Evolutionary conservation across 176 grass and related monocot species (phyloP), one percentile per base, ranked within the genome.

Genomic region (Avena sativa): DNA sequence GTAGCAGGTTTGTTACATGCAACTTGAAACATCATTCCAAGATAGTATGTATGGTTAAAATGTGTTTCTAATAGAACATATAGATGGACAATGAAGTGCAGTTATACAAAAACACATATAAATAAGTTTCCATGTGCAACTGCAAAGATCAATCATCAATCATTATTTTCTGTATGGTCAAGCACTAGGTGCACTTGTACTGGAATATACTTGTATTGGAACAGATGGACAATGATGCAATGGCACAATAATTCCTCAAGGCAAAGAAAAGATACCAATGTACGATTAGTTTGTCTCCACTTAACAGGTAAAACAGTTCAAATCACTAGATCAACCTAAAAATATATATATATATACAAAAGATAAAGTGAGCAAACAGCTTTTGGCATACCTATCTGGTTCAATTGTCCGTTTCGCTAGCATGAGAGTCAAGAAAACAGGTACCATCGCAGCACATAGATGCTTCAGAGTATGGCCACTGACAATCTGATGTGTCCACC

Each of bases 381-480:
- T 14, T 44, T 74, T 44, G 65, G 32, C 5, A 23, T 79, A 98
- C 95, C 90, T 93, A 9, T 98, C 95, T 50, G 90, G 88, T 62
- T 98, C 93, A 53, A 91, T 81, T 10, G 88, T 92, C 89, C 96
- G 92, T 71, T 98, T 98, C 17, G 93, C 93, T 59, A 98, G 90
- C 93, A 98, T 98, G 8, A 98, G 88, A 6, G 90, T 87, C 89
- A 98, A 87, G 83, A 92, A 98, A 82, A 95, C 88, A 71, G 96
- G 96, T 76, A 98, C 96, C 93, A 95, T 94, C 6, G 96, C 92
- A 53, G 96, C 96, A 90, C 67, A 94, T 21, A 98, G 55, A 92
- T 98, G 96, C 85, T 98, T 95, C 34, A 98, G 88, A 4, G 96
- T 94, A 43, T 98, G 96, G 30, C 96, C 96, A 34, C 93, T 98